phyloP scores from a whole-genome alignment of 1,284 basidiomycete species.

The Inonotus hispidus region DNA sequence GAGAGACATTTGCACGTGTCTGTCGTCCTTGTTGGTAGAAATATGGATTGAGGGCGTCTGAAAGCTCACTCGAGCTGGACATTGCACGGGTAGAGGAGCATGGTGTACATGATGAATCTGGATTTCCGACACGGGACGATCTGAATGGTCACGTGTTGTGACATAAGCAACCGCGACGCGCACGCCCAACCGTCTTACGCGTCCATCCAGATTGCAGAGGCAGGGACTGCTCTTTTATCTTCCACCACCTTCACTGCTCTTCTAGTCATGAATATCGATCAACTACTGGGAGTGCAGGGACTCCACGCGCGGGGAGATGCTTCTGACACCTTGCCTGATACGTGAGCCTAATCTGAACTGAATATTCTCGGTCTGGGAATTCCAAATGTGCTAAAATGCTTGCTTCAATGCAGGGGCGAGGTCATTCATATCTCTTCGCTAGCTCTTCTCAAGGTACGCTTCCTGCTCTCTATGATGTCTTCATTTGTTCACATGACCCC shows the following conservation, averaged over 20 bases:
- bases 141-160: background rate
- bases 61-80: slow-evolving; percentile 62
- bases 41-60: slow-evolving; percentile 68
- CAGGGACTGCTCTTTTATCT: background rate
- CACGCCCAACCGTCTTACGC: slow-evolving; percentile 12
- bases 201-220: background rate
- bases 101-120: background rate
- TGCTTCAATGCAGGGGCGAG: slow-evolving; percentile 63
- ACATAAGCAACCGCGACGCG: slow-evolving; percentile 15
- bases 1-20: slow-evolving; percentile 24
- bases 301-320: slow-evolving; percentile 2
- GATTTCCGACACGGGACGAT: no score
- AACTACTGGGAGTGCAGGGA: slow-evolving; percentile 44
- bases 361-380: background rate
- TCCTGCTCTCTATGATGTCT: background rate
- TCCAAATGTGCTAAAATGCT: background rate
- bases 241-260: background rate
- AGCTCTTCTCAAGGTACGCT: slow-evolving; percentile 80
- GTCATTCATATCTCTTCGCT: slow-evolving; percentile 95
- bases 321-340: slow-evolving; percentile 20
- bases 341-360: slow-evolving; percentile 17
- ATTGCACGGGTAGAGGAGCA: slow-evolving; percentile 8
- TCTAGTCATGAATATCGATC: slow-evolving; percentile 46
- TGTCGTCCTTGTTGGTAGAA: slow-evolving; percentile 29
- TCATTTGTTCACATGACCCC: slow-evolving; percentile 2